Conservation (phyloP, 169 alveolate species). For the Eimeria sp. region DNA sequence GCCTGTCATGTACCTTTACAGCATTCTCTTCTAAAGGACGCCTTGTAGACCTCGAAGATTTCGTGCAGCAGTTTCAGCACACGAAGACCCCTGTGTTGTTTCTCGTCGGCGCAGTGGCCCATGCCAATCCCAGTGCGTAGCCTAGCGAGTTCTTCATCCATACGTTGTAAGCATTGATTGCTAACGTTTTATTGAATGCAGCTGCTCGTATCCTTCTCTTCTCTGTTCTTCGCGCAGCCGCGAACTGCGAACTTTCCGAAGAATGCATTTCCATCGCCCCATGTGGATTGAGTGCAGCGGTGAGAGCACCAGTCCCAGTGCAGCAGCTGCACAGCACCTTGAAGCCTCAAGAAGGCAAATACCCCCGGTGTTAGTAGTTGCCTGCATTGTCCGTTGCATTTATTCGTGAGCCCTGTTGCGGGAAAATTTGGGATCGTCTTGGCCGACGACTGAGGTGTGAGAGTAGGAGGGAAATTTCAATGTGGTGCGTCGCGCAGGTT, state of each 20-base stretch:
- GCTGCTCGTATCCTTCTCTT: background rate
- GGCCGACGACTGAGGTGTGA: background rate
- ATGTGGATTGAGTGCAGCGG: constrained; percentile 89
- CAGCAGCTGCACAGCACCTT: background rate
- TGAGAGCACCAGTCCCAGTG: constrained; percentile 56
- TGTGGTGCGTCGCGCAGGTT: constrained; percentile 41
- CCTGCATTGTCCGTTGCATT: background rate
- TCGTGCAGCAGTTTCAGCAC: constrained; percentile 70
- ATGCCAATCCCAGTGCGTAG: constrained; percentile 87
- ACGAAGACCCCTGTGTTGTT: constrained; percentile 85
- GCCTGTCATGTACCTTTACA: background rate
- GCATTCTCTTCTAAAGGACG: constrained; percentile 67
- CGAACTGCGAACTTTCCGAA: constrained; percentile 83
- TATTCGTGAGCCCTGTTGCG: background rate
- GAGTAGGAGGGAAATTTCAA: background rate
- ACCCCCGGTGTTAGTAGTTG: background rate
- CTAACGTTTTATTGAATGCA: background rate
- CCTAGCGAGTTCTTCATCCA: background rate
- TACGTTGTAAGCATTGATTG: background rate
- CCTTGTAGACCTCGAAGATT: constrained; percentile 63
- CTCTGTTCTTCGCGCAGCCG: constrained; percentile 39
- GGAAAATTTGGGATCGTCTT: background rate
- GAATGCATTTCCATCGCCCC: constrained; percentile 89
- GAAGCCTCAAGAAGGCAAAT: background rate
- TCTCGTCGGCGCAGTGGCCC: constrained; percentile 91